Conservation (phyloP, 345 rosid species). For the Ceriops zippeliana region DNA sequence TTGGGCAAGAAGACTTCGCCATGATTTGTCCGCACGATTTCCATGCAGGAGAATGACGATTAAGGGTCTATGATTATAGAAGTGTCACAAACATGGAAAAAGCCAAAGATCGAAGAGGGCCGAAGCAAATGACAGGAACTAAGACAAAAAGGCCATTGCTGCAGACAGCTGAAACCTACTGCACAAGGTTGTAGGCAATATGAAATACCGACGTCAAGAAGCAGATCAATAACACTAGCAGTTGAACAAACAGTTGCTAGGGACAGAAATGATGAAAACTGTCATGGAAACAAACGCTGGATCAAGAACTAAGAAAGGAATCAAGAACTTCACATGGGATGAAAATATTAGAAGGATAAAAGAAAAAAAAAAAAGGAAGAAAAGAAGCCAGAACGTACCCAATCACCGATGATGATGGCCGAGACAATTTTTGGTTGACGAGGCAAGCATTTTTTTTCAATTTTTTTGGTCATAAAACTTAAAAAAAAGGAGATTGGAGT, state of each 20-base stretch:
- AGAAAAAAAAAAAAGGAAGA: too few relatives aligned
- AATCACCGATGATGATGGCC: slow-evolving; percentile 49
- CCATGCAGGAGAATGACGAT: not conserved
- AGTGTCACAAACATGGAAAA: slow-evolving; percentile 40
- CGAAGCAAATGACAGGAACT: slow-evolving; percentile 50
- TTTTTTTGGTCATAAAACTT: too few relatives aligned
- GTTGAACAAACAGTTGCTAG: slow-evolving; percentile 59
- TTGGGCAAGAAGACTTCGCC: slow-evolving; percentile 1
- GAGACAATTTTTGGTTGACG: slow-evolving; percentile 41
- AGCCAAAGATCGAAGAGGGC: slow-evolving; percentile 61
- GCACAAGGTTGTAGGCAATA: slow-evolving; percentile 39
- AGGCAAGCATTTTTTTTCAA: slow-evolving; percentile 20
- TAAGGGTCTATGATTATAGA: not conserved
- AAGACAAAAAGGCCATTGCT: slow-evolving; percentile 60
- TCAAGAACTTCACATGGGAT: not conserved
- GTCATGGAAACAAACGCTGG: slow-evolving; percentile 1
- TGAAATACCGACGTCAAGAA: slow-evolving; percentile 26
- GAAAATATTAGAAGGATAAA: not conserved
- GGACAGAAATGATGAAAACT: slow-evolving; percentile 54
- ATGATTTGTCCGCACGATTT: not conserved
- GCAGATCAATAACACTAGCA: slow-evolving; percentile 42
- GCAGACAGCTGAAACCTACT: slow-evolving; percentile 58
- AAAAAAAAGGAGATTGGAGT: too few relatives aligned
- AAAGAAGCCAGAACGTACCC: slow-evolving; percentile 31
- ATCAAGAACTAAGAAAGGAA: not conserved